Base-by-base conservation (phyloP, 2,329 filamentous ascomycete species). In the Sordariomycetes sp. region DNA sequence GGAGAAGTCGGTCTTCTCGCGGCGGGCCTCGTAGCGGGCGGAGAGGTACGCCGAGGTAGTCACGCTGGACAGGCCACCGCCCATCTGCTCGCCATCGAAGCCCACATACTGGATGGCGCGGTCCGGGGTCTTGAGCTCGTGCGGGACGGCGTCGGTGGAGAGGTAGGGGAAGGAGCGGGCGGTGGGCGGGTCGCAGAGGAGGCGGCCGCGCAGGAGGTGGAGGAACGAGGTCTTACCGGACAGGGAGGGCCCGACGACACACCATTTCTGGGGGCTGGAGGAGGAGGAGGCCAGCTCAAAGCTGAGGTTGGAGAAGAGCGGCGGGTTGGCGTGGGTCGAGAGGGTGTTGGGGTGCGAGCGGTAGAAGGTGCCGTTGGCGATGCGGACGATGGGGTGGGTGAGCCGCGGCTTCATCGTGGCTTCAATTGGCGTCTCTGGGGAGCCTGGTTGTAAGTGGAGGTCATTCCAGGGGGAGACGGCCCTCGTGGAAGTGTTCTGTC, bases 1-100 rank as follows among this genome's bases (percentile, higher is more conserved):
- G 0, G 88, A 89, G 71, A 93, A 96, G 70, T 97, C 94, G 1
- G 89, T 95, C 58, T 85, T 86, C 72, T 97, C 93, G 35, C 90
- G 80, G 43, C 87, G 78, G 60, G 88, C 92, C 76, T 99, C 94
- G 69, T 97, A 99, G 46, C 94, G 80, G 18, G 91, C 91, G 60
- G 89, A 91, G 20, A 97, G 74, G 68, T 97, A 97, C 4, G 90
- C 86, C 22, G 88, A 88, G n/a, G 83, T 78, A 0, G 80, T 79
- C 6, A 78, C 77, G n/a, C 80, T 78, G 2, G 79, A 78, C 6
- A 81, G 73, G 0, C 68, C 65, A 16, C 81, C 73, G 54, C 77
- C 73, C 6, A 79, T 79, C 28, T 83, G 79, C 64, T 92, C 88
- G 2, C 83, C 85, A 66, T 90, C 89, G 67, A 97, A 97, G 0